A percentile compares a stretch with the other conserved stretches of the same genome.
phyloP scores from a whole-genome alignment of 805 yeast genomes.

The Scheffersomyces coipomensis region DNA sequence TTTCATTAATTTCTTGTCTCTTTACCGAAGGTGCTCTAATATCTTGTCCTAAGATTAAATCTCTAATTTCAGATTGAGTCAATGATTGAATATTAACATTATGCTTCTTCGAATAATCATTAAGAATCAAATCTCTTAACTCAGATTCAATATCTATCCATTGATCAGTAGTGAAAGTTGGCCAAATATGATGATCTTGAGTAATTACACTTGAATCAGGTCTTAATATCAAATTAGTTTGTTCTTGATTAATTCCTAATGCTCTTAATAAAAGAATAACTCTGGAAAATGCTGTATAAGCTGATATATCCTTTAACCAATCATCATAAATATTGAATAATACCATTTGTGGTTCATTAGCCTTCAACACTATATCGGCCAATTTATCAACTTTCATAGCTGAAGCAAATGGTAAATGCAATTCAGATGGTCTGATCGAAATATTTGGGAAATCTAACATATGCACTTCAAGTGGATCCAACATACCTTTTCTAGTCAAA shows the following conservation, averaged over 20 bases:
- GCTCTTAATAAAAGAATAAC: conserved; percentile 81
- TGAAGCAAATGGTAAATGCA: conserved; percentile 85
- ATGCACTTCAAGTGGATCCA: conserved; percentile 94
- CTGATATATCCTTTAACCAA: conserved; percentile 81
- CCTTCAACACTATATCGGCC: conserved; percentile 73
- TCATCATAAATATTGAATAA: conserved; percentile 90
- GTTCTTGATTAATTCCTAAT: conserved; percentile 71
- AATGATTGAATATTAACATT: conserved; percentile 82
- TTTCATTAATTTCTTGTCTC: conserved; percentile 79
- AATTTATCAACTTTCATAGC: conserved; percentile 80
- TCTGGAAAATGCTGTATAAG: conserved; percentile 93
- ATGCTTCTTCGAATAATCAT: conserved; percentile 81
- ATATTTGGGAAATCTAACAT: conserved; percentile 96
- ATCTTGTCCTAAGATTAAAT: conserved; percentile 91
- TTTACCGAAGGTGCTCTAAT: conserved; percentile 85
- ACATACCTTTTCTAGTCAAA: conserved; percentile 84
- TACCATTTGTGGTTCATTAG: conserved; percentile 92
- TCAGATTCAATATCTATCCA: conserved; percentile 91
- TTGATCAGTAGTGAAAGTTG: conserved; percentile 79
- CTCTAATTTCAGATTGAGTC: conserved; percentile 92
- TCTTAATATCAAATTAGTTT: conserved; percentile 68
- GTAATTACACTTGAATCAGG: conserved; percentile 73
- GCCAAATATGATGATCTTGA: conserved; percentile 88
- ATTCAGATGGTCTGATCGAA: conserved; percentile 83
- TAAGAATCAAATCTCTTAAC: conserved; percentile 80